A percentile compares a stretch with the other conserved stretches of the same genome.
Conservation (phyloP, 441 rosid species). For the Metrosideros polymorpha region DNA sequence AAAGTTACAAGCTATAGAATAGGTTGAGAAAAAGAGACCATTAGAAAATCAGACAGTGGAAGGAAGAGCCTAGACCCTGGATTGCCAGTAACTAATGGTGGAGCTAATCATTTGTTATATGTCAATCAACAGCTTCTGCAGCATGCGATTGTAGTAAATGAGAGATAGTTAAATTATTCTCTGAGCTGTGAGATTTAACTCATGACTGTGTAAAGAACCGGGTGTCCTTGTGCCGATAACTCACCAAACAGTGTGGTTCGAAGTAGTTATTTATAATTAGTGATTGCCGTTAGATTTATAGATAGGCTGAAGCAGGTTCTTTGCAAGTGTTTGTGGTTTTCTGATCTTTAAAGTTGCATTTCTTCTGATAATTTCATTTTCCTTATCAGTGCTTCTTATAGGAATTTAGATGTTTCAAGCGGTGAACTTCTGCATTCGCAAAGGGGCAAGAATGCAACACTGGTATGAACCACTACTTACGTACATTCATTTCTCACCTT, state of each 20-base stretch:
- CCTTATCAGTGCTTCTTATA: slow-evolving; percentile 42
- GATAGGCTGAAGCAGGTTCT: neutral
- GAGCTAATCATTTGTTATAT: neutral
- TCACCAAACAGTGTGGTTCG: neutral
- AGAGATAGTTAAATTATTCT: neutral
- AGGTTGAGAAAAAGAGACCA: neutral
- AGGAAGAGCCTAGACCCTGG: neutral
- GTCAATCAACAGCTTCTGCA: neutral
- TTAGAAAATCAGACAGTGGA: neutral
- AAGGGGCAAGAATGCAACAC: slow-evolving; percentile 20
- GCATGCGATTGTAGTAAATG: neutral
- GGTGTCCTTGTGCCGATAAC: neutral
- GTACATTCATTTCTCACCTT: neutral
- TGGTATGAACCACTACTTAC: slow-evolving; percentile 11
- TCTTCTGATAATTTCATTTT: neutral
- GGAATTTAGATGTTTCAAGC: slow-evolving; percentile 21
- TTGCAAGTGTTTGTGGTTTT: neutral
- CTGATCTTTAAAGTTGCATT: neutral
- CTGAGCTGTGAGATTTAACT: neutral
- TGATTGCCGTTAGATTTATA: neutral
- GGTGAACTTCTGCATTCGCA: slow-evolving; percentile 14
- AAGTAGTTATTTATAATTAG: neutral
- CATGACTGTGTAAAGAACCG: neutral
- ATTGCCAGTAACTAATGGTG: neutral
- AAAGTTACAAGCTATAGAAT: neutral